Conservation (phyloP, 305 asterid species). For the Solanum hybrid region DNA sequence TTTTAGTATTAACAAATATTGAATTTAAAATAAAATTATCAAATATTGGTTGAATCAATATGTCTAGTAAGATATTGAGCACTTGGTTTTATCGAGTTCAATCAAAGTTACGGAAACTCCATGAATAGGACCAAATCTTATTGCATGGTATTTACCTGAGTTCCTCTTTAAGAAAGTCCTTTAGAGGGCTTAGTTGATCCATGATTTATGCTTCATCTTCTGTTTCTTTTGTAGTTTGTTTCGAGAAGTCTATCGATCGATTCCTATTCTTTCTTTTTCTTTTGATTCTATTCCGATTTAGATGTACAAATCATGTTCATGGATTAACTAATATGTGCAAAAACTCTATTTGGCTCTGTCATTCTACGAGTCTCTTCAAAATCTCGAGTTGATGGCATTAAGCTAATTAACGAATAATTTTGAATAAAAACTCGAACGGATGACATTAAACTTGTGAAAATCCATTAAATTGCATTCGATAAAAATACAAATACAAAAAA, state of each 20-base stretch:
- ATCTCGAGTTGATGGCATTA: neutral
- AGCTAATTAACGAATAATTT: neutral
- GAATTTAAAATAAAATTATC: too few relatives aligned
- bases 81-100: too few relatives aligned
- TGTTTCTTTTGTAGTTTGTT: neutral
- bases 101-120: too few relatives aligned
- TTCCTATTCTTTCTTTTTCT: neutral
- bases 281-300: neutral
- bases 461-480: too few relatives aligned
- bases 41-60: too few relatives aligned
- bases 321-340: neutral
- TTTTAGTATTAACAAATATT: too few relatives aligned
- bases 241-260: too few relatives aligned
- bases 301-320: neutral
- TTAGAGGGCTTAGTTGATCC: too few relatives aligned
- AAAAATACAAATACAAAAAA: too few relatives aligned
- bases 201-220: too few relatives aligned
- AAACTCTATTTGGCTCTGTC: neutral
- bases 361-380: neutral
- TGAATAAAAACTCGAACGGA: neutral
- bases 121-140: neutral
- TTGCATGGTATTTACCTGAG: neutral
- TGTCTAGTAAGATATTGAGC: too few relatives aligned
- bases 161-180: neutral
- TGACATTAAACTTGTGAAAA: neutral